These are phyloP conservation scores for Cladobotryum protrusum DNA, from an alignment of 2,329 filamentous ascomycete genomes.

Conservation along the genomic window DNA sequence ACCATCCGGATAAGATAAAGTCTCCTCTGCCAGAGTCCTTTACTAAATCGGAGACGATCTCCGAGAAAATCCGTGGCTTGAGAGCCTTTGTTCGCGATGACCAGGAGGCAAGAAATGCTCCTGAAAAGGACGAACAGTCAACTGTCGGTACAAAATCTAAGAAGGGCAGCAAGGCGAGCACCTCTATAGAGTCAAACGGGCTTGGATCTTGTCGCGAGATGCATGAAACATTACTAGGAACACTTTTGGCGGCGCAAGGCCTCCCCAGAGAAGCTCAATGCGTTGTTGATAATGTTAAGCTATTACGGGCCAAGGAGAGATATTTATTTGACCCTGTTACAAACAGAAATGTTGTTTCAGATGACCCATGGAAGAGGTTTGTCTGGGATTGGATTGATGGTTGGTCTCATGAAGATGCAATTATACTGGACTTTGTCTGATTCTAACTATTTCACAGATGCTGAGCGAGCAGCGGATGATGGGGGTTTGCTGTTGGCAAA, in stretches of 20 bases:
- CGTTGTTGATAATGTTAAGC: conserved; percentile 51
- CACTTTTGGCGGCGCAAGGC: conserved; percentile 38
- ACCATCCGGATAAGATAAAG: conserved; percentile 31
- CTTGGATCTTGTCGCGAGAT: conserved; percentile 47
- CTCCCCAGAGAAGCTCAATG: conserved; percentile 47
- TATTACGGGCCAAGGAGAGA: conserved; percentile 53
- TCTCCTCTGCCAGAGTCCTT: conserved; percentile 37
- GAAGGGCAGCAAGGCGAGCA: conserved; percentile 24
- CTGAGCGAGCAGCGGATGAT: conserved; percentile 57
- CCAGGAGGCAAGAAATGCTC: conserved; percentile 15
- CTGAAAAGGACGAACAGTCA: conserved; percentile 20
- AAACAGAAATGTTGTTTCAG: conserved; percentile 62
- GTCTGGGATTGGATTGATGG: conserved; percentile 73
- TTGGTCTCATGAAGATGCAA: conserved; percentile 27
- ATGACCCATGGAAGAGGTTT: conserved; percentile 69
- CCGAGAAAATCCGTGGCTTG: conserved; percentile 44
- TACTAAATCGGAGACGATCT: conserved; percentile 34
- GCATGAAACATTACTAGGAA: conserved; percentile 48
- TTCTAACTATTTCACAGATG: conserved; percentile 37
- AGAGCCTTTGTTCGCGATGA: conserved; percentile 33
- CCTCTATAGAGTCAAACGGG: conserved; percentile 33
- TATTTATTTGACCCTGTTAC: conserved; percentile 58
- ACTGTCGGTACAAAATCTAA: conserved; percentile 18
- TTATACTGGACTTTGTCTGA: neutral
- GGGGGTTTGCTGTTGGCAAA: conserved; percentile 64